Percentiles rank a stretch among this genome's conserved stretches.
phyloP scores from a whole-genome alignment of 441 rosid species.

The Euphorbia celastroides region DNA sequence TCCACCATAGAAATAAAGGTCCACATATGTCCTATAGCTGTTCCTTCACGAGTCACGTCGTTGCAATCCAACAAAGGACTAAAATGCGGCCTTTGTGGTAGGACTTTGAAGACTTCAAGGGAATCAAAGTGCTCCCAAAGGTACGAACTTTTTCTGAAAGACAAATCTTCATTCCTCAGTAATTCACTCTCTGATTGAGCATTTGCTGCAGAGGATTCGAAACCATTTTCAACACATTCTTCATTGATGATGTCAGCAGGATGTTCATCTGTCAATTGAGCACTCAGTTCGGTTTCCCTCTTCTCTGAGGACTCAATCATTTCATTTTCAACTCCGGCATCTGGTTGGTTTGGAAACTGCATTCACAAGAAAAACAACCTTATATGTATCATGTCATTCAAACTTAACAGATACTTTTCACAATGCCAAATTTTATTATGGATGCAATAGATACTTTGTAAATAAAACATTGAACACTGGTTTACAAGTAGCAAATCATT shows the following conservation, averaged over 20 bases:
- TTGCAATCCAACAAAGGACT: constrained; percentile 1
- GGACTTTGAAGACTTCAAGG: background rate
- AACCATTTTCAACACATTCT: background rate
- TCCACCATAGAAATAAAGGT: constrained; percentile 1
- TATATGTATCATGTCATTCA: background rate
- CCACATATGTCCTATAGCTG: constrained; percentile 12
- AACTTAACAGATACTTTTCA: no score
- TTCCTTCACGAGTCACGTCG: constrained; percentile 9
- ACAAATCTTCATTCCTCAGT: background rate
- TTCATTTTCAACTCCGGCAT: background rate
- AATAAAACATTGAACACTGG: no score
- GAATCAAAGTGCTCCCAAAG: constrained; percentile 12
- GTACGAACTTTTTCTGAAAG: constrained; percentile 5
- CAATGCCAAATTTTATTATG: background rate
- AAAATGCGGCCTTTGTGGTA: constrained; percentile 15
- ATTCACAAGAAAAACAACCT: background rate
- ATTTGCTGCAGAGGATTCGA: background rate
- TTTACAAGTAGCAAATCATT: no score
- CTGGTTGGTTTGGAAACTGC: background rate
- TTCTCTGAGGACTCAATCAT: background rate
- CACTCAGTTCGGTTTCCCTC: background rate
- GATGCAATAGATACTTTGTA: background rate
- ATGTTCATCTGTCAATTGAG: background rate
- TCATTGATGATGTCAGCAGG: background rate
- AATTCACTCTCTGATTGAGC: background rate